These are phyloP conservation scores for Ophiocordyceps australis DNA, from an alignment of 2,329 filamentous ascomycete genomes.

Conservation along the genomic window DNA sequence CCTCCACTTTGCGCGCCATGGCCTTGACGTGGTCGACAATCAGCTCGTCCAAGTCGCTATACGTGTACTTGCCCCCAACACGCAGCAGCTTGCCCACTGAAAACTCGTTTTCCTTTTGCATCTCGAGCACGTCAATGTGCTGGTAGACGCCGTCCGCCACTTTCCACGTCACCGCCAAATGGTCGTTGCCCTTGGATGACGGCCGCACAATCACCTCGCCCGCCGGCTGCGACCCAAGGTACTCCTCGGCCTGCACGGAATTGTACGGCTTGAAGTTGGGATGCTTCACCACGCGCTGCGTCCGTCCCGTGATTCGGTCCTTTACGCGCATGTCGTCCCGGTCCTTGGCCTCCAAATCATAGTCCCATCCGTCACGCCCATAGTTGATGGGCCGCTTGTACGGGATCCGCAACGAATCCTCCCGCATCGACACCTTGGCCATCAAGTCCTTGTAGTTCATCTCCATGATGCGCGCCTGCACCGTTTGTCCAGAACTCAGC, in stretches of 20 bases:
- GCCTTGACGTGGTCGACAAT: conserved; percentile 95
- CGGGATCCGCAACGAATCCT: conserved; percentile 60
- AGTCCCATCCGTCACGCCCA: conserved; percentile 73
- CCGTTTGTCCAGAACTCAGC: conserved; percentile 64
- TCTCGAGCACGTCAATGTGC: conserved; percentile 90
- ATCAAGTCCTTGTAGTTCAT: conserved; percentile 75
- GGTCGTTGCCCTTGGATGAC: conserved; percentile 87
- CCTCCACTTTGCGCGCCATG: conserved; percentile 94
- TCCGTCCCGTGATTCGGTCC: conserved; percentile 67
- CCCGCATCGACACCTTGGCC: conserved; percentile 68
- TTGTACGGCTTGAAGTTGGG: conserved; percentile 92
- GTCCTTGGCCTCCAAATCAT: conserved; percentile 61
- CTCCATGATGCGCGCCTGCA: conserved; percentile 73
- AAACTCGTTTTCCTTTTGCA: conserved; percentile 95
- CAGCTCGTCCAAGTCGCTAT: conserved; percentile 90
- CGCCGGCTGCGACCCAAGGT: conserved; percentile 64
- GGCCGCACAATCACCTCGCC: conserved; percentile 92
- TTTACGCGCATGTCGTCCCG: conserved; percentile 72
- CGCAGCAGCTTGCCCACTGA: conserved; percentile 74
- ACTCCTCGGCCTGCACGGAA: conserved; percentile 81
- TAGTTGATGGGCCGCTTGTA: conserved; percentile 53
- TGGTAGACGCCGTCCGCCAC: conserved; percentile 92
- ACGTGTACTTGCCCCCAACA: conserved; percentile 76
- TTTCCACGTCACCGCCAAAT: conserved; percentile 95
- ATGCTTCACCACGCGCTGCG: conserved; percentile 92